Evolutionary conservation across 31 red algal genomes (phyloP).

Genomic region (Pterothamnion heteromorphum): DNA sequence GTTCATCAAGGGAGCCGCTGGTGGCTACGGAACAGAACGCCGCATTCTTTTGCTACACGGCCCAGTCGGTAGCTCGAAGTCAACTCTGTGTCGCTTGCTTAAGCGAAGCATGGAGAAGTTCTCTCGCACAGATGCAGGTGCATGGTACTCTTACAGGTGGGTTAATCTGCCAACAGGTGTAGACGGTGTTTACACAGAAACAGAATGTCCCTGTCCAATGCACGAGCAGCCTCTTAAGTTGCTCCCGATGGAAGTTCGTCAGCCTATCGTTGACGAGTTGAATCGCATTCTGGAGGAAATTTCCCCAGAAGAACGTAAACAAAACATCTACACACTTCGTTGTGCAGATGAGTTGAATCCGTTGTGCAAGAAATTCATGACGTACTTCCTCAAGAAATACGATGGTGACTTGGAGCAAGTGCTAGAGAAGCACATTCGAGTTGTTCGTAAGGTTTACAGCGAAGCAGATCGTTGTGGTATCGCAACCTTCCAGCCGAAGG

Average conservation of each 20-base stretch:
- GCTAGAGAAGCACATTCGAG: not conserved
- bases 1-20: not conserved
- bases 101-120: not conserved
- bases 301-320: too few species aligned
- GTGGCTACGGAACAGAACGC: not conserved
- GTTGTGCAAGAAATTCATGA: not conserved
- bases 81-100: not conserved
- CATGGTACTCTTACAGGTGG: not conserved
- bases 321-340: too few species aligned
- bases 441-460: not conserved
- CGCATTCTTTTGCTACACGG: not conserved
- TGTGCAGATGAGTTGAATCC: not conserved
- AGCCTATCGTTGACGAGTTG: not conserved
- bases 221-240: not conserved
- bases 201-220: not conserved
- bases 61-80: not conserved
- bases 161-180: too few species aligned
- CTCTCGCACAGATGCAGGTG: not conserved
- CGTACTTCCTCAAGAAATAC: not conserved
- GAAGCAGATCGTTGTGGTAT: not conserved
- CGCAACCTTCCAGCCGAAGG: not conserved
- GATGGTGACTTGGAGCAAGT: not conserved
- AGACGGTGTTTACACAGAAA: too few species aligned
- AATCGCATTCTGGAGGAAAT: too few species aligned
- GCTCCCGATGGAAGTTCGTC: not conserved